phyloP scores from a whole-genome alignment of 2,329 filamentous ascomycete species.

The Clarireedia hainanense region DNA sequence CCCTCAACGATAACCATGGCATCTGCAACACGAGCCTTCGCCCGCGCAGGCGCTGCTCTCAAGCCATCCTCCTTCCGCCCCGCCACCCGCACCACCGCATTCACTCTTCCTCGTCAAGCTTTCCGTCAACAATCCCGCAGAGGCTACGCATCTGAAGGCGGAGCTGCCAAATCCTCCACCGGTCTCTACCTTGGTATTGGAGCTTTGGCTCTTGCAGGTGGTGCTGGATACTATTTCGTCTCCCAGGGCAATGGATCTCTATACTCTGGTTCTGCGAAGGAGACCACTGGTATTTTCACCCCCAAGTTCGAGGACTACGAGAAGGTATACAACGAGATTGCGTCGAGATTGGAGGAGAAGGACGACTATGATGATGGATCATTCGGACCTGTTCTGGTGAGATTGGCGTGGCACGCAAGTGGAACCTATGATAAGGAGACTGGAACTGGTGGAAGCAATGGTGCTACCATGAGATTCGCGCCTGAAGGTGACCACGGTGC shows the following conservation, averaged over 20 bases:
- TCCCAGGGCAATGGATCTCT: slow-evolving; percentile 41
- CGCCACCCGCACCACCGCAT: slow-evolving; percentile 46
- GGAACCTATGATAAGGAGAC: slow-evolving; percentile 89
- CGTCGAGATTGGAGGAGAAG: slow-evolving; percentile 71
- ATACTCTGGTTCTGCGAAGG: slow-evolving; percentile 30
- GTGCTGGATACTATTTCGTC: slow-evolving; percentile 60
- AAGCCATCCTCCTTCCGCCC: slow-evolving; percentile 40
- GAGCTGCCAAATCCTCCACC: slow-evolving; percentile 47
- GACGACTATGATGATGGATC: slow-evolving; percentile 95
- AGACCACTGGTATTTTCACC: slow-evolving; percentile 49
- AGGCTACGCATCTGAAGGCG: slow-evolving; percentile 63
- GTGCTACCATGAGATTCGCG: slow-evolving; percentile 91
- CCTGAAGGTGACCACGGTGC: slow-evolving; percentile 87
- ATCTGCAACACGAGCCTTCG: slow-evolving; percentile 30
- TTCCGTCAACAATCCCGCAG: slow-evolving; percentile 70
- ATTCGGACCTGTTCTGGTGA: slow-evolving; percentile 84
- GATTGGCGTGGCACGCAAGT: slow-evolving; percentile 88
- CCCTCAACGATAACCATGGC: not conserved
- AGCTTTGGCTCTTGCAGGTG: slow-evolving; percentile 51
- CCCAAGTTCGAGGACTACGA: slow-evolving; percentile 87
- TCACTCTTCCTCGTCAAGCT: slow-evolving; percentile 55
- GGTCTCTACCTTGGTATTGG: slow-evolving; percentile 51
- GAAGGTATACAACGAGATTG: slow-evolving; percentile 86
- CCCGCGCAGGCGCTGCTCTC: slow-evolving; percentile 30
- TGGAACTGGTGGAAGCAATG: slow-evolving; percentile 86